Conservation (phyloP, 352 stramenopile genomes). For the Globisporangium paroecandrum region DNA sequence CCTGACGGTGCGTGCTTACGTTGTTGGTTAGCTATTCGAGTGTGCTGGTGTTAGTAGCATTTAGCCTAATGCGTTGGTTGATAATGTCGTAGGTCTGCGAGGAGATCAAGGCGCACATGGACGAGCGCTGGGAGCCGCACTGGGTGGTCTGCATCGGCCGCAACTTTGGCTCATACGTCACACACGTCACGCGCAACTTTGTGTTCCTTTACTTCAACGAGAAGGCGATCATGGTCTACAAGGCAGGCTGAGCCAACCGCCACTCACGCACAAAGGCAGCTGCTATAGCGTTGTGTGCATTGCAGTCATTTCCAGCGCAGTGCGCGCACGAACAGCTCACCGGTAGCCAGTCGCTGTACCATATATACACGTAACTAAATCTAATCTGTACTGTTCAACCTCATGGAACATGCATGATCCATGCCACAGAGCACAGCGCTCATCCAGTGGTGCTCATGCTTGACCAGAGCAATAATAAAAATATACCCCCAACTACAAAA, state of each 20-base stretch:
- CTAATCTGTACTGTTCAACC: too few species aligned
- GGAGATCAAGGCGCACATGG: constrained; percentile 76
- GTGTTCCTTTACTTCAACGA: constrained; percentile 92
- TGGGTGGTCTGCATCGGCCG: constrained; percentile 88
- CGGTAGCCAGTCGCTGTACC: too few species aligned
- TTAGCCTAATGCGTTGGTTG: background rate
- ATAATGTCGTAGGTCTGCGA: constrained; percentile 54
- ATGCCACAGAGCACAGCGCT: too few species aligned
- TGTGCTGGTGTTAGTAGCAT: background rate
- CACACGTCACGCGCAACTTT: constrained; percentile 91
- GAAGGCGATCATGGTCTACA: constrained; percentile 85
- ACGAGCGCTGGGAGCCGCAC: constrained; percentile 72
- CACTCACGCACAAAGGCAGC: background rate
- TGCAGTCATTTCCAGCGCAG: background rate
- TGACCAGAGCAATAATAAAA: too few species aligned
- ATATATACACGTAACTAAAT: too few species aligned
- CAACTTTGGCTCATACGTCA: constrained; percentile 93
- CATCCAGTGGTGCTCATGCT: too few species aligned
- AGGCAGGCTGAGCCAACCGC: constrained; percentile 52
- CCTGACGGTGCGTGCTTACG: constrained; percentile 33
- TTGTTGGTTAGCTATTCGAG: background rate
- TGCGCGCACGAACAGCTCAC: too few species aligned
- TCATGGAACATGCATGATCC: too few species aligned
- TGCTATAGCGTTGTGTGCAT: background rate
- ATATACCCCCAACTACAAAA: too few species aligned